phyloP scores from a whole-genome alignment of 192 early-diverging fungal species.

The Phlyctochytrium arcticum region DNA sequence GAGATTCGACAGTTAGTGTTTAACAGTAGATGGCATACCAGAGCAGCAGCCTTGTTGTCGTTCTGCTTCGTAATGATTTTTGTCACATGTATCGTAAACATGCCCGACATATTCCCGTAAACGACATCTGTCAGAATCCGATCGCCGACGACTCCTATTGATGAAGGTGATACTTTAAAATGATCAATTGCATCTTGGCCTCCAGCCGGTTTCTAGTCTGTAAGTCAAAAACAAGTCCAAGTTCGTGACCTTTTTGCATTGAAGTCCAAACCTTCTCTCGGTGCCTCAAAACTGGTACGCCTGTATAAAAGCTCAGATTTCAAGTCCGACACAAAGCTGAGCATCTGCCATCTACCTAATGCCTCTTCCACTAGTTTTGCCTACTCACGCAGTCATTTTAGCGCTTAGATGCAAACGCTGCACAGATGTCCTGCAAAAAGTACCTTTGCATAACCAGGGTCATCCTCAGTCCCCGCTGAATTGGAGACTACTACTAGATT shows the following conservation, averaged over 20 bases:
- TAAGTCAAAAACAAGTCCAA: too few relatives aligned
- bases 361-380: conserved; percentile 41
- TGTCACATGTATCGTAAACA: conserved; percentile 65
- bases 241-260: too few relatives aligned
- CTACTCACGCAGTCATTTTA: too few relatives aligned
- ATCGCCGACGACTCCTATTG: conserved; percentile 82
- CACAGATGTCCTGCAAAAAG: not conserved
- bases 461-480: conserved; percentile 82
- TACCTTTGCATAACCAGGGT: conserved; percentile 48
- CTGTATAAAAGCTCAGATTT: too few relatives aligned
- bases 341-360: too few relatives aligned
- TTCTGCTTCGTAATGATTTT: conserved; percentile 67
- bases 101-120: conserved; percentile 73
- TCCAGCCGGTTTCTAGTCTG: conserved; percentile 71
- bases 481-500: conserved; percentile 85
- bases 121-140: conserved; percentile 82
- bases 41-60: conserved; percentile 70
- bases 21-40: conserved; percentile 9
- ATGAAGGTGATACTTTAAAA: too few relatives aligned
- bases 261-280: too few relatives aligned
- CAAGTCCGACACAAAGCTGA: too few relatives aligned
- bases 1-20: not conserved
- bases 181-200: too few relatives aligned
- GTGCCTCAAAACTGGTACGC: too few relatives aligned
- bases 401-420: not conserved